A percentile compares a stretch with the other conserved stretches of the same genome.
phyloP scores from a whole-genome alignment of 2,329 filamentous ascomycete genomes.

The Botrytis paeoniae region DNA sequence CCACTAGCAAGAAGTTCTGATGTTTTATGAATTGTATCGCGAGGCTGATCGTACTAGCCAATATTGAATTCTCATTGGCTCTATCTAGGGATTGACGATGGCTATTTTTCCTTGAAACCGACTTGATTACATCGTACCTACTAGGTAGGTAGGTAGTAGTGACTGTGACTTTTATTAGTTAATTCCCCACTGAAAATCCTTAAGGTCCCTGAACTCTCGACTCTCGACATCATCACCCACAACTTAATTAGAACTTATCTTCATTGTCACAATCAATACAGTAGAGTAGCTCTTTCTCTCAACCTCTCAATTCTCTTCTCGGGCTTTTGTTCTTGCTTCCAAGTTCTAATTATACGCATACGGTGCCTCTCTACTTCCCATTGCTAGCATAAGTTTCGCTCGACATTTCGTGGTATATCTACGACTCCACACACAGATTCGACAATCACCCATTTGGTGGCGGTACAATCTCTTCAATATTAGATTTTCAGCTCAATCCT shows the following conservation, averaged over 20 bases:
- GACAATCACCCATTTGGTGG: not conserved
- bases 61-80: not conserved
- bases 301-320: not conserved
- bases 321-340: not conserved
- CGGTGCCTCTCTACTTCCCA: not conserved
- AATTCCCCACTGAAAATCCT: not conserved
- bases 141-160: too few relatives aligned
- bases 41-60: not conserved
- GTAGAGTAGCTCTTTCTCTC: not conserved
- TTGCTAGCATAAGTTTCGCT: not conserved
- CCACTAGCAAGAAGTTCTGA: not conserved
- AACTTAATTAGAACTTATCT: not conserved
- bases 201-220: not conserved
- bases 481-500: not conserved
- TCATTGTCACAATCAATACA: not conserved
- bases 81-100: not conserved
- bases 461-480: not conserved
- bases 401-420: not conserved
- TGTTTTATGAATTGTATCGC: not conserved
- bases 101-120: not conserved
- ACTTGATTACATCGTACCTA: not conserved
- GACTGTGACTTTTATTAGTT: not conserved
- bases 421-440: not conserved
- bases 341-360: not conserved
- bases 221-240: not conserved